Conservation (phyloP, 2,329 filamentous ascomycete species). For the Pestalotiopsis fici region DNA sequence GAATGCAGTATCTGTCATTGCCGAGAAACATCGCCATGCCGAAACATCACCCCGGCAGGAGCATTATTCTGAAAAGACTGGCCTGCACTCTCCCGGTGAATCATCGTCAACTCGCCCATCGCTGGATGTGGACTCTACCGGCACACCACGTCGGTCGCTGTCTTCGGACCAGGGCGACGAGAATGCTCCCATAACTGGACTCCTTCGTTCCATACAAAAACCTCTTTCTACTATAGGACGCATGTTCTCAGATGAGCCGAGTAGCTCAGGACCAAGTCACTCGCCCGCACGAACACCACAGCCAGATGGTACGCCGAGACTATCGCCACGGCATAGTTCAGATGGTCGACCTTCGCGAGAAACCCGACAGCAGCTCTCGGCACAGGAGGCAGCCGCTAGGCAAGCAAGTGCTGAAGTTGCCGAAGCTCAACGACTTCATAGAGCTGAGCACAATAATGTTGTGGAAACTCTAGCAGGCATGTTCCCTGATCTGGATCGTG, state of each 20-base stretch:
- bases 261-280: slow-evolving; percentile 40
- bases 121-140: slow-evolving; percentile 37
- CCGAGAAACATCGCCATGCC: slow-evolving; percentile 73
- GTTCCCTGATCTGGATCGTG: slow-evolving; percentile 93
- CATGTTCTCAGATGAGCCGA: slow-evolving; percentile 79
- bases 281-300: slow-evolving; percentile 32
- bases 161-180: slow-evolving; percentile 65
- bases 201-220: slow-evolving; percentile 87
- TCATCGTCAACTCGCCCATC: slow-evolving; percentile 49
- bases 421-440: slow-evolving; percentile 80
- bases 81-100: slow-evolving; percentile 40
- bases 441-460: slow-evolving; percentile 84
- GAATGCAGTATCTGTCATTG: slow-evolving; percentile 90
- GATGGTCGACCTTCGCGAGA: slow-evolving; percentile 34
- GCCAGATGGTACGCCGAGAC: slow-evolving; percentile 34
- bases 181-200: slow-evolving; percentile 77
- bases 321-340: slow-evolving; percentile 31
- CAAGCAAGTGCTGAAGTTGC: slow-evolving; percentile 90
- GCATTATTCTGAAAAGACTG: slow-evolving; percentile 46
- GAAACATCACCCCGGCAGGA: slow-evolving; percentile 46
- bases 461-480: slow-evolving; percentile 94
- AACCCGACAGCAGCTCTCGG: slow-evolving; percentile 56
- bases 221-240: slow-evolving; percentile 89
- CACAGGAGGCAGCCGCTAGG: slow-evolving; percentile 84
- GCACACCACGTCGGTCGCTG: slow-evolving; percentile 53